Conservation (phyloP, 2,329 filamentous ascomycete species). For the Phoma sp. region DNA sequence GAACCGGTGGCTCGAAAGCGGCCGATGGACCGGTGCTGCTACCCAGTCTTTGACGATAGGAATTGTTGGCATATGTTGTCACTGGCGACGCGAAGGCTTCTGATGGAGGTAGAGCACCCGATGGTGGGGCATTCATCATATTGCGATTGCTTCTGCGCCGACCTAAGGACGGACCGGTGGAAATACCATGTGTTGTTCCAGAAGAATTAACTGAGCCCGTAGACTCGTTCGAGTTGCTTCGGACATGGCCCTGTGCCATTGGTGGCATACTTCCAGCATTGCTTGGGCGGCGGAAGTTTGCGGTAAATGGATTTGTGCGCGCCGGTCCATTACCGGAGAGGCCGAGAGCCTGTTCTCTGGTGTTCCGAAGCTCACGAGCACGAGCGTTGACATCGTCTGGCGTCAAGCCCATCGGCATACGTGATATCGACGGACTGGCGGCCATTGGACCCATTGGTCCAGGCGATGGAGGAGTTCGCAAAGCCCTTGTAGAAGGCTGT, state of each 20-base stretch:
- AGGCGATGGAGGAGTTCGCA: conserved; percentile 43
- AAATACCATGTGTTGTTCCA: conserved; percentile 31
- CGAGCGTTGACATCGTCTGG: conserved; percentile 43
- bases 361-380: conserved; percentile 47
- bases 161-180: conserved; percentile 37
- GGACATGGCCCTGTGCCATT: conserved; percentile 23
- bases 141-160: conserved; percentile 46
- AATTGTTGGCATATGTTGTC: conserved; percentile 35
- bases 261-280: conserved; percentile 27
- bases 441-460: conserved; percentile 21
- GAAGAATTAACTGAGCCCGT: conserved; percentile 38
- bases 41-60: conserved; percentile 35
- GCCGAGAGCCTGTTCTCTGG: conserved; percentile 39
- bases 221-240: conserved; percentile 44
- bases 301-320: conserved; percentile 46
- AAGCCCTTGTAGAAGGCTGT: conserved; percentile 45
- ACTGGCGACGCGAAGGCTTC: conserved; percentile 35
- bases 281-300: conserved; percentile 37
- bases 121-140: conserved; percentile 32
- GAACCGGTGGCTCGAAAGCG: conserved; percentile 37
- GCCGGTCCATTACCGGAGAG: conserved; percentile 34
- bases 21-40: conserved; percentile 27
- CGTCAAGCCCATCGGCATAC: conserved; percentile 32
- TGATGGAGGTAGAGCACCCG: conserved; percentile 29
- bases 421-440: conserved; percentile 16